Evolutionary conservation across 495 filamentous ascomycete genomes (phyloP).

Genomic region (Penicillium arizonense): DNA sequence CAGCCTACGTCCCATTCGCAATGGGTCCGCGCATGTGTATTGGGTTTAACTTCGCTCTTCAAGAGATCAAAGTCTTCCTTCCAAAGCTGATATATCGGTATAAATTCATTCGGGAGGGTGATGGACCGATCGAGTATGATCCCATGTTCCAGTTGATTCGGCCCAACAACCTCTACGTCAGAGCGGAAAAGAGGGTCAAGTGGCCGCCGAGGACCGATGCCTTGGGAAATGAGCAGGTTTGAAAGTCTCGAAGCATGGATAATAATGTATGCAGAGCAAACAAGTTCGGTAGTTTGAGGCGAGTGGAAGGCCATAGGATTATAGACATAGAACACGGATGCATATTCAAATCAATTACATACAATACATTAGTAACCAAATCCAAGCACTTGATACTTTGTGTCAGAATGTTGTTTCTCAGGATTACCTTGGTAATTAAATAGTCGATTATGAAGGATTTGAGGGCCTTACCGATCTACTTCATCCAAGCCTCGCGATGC

Average conservation of each 20-base stretch:
- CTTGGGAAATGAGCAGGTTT: not conserved
- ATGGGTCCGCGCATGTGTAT: conserved; percentile 50
- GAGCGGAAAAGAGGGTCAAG: conserved; percentile 29
- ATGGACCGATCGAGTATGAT: conserved; percentile 50
- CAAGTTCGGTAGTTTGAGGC: too few relatives aligned
- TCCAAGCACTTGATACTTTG: too few relatives aligned
- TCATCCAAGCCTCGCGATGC: too few relatives aligned
- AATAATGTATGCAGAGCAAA: not conserved
- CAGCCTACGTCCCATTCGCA: conserved; percentile 51
- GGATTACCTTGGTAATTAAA: too few relatives aligned
- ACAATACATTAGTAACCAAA: too few relatives aligned
- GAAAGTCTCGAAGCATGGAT: not conserved
- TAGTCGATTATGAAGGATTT: too few relatives aligned
- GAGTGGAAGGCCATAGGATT: too few relatives aligned
- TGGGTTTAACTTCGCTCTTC: conserved; percentile 57
- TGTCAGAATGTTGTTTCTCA: too few relatives aligned
- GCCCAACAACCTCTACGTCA: conserved; percentile 52
- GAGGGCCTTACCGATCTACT: too few relatives aligned
- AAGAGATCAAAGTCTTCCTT: conserved; percentile 51
- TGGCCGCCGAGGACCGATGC: conserved; percentile 16
- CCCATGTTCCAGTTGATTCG: conserved; percentile 53
- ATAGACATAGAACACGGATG: too few relatives aligned
- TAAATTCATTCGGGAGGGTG: conserved; percentile 39
- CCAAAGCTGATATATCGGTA: conserved; percentile 52
- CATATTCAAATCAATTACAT: too few relatives aligned